Evolutionary conservation across 2,329 filamentous ascomycete genomes (phyloP).

Genomic region (Macrophomina phaseolina): DNA sequence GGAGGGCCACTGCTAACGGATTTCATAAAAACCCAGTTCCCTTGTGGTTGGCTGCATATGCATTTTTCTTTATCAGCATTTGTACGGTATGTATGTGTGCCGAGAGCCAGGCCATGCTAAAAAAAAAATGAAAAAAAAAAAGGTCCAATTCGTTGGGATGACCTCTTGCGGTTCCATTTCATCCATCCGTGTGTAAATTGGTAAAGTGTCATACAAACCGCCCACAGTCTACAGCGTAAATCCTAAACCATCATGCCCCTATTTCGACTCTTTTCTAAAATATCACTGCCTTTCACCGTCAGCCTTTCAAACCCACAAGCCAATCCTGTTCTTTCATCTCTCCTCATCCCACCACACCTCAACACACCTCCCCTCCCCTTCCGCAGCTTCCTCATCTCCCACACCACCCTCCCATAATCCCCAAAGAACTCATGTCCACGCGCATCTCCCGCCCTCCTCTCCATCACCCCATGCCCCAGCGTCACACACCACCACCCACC

Average conservation of each 20-base stretch:
- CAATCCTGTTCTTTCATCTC: neutral
- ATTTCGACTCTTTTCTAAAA: neutral
- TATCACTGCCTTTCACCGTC: neutral
- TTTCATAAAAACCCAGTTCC: too few relatives aligned
- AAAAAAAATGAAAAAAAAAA: too few relatives aligned
- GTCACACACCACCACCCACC: constrained; percentile 59
- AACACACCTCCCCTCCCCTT: neutral
- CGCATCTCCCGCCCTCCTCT: constrained; percentile 43
- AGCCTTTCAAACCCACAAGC: constrained; percentile 1
- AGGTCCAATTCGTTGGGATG: neutral
- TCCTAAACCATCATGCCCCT: too few relatives aligned
- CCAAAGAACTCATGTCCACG: constrained; percentile 64
- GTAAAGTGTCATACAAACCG: too few relatives aligned
- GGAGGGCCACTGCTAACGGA: too few relatives aligned
- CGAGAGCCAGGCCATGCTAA: too few relatives aligned
- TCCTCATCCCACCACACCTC: constrained; percentile 8
- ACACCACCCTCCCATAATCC: constrained; percentile 46
- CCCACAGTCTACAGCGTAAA: too few relatives aligned
- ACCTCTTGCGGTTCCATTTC: too few relatives aligned
- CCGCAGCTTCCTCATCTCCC: constrained; percentile 8
- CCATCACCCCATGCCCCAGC: constrained; percentile 61
- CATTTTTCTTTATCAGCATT: too few relatives aligned
- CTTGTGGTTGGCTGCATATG: too few relatives aligned
- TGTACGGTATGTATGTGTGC: too few relatives aligned
- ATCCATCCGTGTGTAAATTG: too few relatives aligned